These are phyloP conservation scores for Fusarium solani-melongenae DNA, from an alignment of 2,329 filamentous ascomycete species.

Conservation along the genomic window DNA sequence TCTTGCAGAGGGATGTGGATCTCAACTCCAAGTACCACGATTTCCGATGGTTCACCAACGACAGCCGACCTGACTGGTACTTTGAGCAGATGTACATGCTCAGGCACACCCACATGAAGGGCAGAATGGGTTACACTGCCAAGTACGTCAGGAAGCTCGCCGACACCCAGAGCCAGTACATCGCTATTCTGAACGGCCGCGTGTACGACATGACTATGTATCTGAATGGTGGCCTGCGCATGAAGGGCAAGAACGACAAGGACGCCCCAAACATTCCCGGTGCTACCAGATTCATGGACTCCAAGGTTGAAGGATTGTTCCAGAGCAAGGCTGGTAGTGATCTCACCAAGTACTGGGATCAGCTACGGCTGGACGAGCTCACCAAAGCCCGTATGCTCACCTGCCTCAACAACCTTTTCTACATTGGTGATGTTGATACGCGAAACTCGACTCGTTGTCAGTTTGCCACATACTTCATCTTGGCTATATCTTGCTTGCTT, in stretches of 20 bases:
- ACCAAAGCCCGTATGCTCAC: conserved; percentile 76
- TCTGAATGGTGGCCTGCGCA: conserved; percentile 76
- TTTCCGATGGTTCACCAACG: conserved; percentile 86
- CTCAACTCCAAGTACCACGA: conserved; percentile 87
- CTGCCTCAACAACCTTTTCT: conserved; percentile 95
- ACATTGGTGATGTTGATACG: conserved; percentile 91
- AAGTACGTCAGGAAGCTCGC: conserved; percentile 80
- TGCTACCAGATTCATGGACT: conserved; percentile 84
- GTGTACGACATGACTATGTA: conserved; percentile 95
- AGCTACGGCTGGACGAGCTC: conserved; percentile 67
- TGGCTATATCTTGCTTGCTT: conserved; percentile 85
- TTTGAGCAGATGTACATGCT: conserved; percentile 86
- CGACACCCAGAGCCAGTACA: conserved; percentile 69
- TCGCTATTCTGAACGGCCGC: conserved; percentile 81
- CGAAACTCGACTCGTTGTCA: conserved; percentile 85
- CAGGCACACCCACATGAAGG: conserved; percentile 84
- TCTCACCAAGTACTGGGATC: conserved; percentile 84
- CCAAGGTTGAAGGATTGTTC: conserved; percentile 80
- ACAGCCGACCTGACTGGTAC: conserved; percentile 91
- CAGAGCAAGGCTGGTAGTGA: conserved; percentile 80
- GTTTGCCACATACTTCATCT: conserved; percentile 89
- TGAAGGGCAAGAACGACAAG: conserved; percentile 67
- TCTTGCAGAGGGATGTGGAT: conserved; percentile 69
- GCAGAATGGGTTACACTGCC: conserved; percentile 84
- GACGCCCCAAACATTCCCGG: conserved; percentile 57